Conservation (phyloP, 805 yeast species). For the Wickerhamiella spandovensis region DNA sequence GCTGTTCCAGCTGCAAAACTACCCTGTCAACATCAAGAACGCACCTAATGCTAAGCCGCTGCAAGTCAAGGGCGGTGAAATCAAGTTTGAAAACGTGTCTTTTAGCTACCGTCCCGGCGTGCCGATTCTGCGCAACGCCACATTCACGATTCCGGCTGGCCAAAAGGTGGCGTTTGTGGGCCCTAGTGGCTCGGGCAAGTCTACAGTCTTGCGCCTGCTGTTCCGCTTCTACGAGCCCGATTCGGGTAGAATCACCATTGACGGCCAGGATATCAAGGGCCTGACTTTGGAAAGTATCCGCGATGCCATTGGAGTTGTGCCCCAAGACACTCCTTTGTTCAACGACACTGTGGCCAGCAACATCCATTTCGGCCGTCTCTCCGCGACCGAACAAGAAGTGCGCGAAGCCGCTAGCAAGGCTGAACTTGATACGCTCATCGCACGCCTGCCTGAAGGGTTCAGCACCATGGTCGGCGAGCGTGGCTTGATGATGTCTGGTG, state of each 20-base stretch:
- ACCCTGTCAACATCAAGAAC: constrained; percentile 53
- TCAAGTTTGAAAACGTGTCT: constrained; percentile 77
- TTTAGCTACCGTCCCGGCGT: constrained; percentile 87
- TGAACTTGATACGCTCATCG: constrained; percentile 47
- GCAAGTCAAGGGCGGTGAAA: constrained; percentile 55
- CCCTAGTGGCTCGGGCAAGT: constrained; percentile 91
- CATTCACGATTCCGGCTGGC: constrained; percentile 83
- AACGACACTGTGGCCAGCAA: constrained; percentile 83
- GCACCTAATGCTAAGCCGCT: constrained; percentile 50
- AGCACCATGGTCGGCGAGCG: constrained; percentile 84
- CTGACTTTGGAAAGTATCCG: constrained; percentile 68
- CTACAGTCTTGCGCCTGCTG: constrained; percentile 69
- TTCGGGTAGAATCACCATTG: constrained; percentile 65
- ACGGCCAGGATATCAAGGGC: constrained; percentile 74
- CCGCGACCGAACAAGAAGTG: constrained; percentile 64
- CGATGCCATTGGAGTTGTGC: constrained; percentile 74
- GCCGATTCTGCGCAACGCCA: constrained; percentile 67
- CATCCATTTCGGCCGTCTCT: constrained; percentile 69
- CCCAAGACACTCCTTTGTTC: constrained; percentile 93
- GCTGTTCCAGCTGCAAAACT: constrained; percentile 69
- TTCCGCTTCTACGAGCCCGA: constrained; percentile 83
- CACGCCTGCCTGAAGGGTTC: constrained; percentile 68
- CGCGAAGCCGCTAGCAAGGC: constrained; percentile 51
- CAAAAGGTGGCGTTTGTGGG: constrained; percentile 89
- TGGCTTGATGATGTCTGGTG: constrained; percentile 99